Base-by-base conservation (phyloP, 2,329 filamentous ascomycete genomes). In the Alternaria dauci region DNA sequence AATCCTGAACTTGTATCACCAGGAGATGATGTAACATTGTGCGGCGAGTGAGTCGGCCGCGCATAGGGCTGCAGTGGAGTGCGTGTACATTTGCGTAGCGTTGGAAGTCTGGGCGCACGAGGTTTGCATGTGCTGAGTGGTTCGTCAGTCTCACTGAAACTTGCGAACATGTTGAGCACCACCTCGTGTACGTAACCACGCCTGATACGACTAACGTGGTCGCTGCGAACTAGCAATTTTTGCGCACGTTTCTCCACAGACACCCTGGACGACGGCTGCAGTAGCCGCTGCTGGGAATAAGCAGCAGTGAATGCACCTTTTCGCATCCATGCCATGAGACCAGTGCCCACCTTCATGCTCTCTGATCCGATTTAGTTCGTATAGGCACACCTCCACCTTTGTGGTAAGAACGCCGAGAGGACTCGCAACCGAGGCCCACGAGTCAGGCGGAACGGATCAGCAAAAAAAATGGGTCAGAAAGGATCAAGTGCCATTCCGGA, bases 381-480 rank as follows among this genome's bases (percentile, higher is more conserved):
- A 57, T 46, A 58, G 50, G 25, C 48, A 18, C 81, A 59, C 25
- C 34, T 44, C 36, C 16, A 52, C 43, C 16, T 30, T 58, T 48
- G 36, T 52, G 47, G 53, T 44, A 56, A 54, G 56, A 61, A 28
- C 47, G 23, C 59, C 59, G 55, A 62, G 43, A 51, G 42, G 26
- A 46, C n/a, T 20, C 52, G 18, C 32, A 56, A 30, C 44, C 59
- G 43, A 55, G 58, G 46, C 20, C 25, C 59, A 54, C 54, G 59
- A 50, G 53, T 61, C 50, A 44, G 53, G 60, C 64, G 55, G 62
- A 48, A 55, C 18, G 12, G 47, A 55, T 62, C 58, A 55, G 64
- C 58, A 43, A 58, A 55, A 50, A 58, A 59, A 66, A n/a, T n/a
- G 65, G 52, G 60, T 60, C 52, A 30, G 55, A 62, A 56, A 47